Evolutionary conservation across 2,329 filamentous ascomycete species (phyloP).

Genomic region (Xenoacremonium recifei): DNA sequence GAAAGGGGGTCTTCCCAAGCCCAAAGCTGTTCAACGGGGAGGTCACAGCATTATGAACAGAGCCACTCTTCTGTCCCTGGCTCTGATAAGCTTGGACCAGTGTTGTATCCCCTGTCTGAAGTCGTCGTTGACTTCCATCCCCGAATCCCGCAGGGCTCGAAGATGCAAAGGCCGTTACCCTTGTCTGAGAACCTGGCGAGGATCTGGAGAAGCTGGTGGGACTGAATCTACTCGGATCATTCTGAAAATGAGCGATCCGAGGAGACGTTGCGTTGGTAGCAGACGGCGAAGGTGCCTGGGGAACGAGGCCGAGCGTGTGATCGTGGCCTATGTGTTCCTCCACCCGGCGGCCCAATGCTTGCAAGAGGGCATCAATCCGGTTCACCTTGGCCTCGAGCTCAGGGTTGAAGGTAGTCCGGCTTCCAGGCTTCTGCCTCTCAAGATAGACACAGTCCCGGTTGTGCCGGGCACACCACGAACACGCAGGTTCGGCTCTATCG

Average conservation of each 20-base stretch:
- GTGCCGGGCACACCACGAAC: slow-evolving; percentile 70
- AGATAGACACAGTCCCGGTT: slow-evolving; percentile 66
- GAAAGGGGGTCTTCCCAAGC: slow-evolving; percentile 23
- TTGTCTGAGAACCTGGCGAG: slow-evolving; percentile 26
- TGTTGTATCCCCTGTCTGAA: slow-evolving; percentile 4
- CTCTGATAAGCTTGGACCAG: slow-evolving; percentile 3
- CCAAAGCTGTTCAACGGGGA: slow-evolving; percentile 1
- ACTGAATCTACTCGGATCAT: slow-evolving; percentile 18
- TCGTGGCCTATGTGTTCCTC: slow-evolving; percentile 41
- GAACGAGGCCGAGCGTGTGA: slow-evolving; percentile 18
- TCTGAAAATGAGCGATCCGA: slow-evolving; percentile 21
- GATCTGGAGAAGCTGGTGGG: slow-evolving; percentile 17
- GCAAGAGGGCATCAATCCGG: slow-evolving; percentile 47
- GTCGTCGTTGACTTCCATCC: slow-evolving; percentile 29
- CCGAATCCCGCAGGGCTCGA: slow-evolving; percentile 26
- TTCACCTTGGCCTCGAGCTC: slow-evolving; percentile 58
- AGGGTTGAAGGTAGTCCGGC: slow-evolving; percentile 59
- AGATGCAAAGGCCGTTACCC: slow-evolving; percentile 39
- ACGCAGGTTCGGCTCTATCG: slow-evolving; percentile 58
- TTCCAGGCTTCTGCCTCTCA: slow-evolving; percentile 68
- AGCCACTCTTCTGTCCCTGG: slow-evolving; percentile 1
- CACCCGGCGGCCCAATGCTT: slow-evolving; percentile 40
- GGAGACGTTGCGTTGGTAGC: slow-evolving; percentile 34
- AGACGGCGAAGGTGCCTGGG: slow-evolving; percentile 31
- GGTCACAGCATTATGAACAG: slow-evolving; percentile 4